phyloP scores from a whole-genome alignment of 441 rosid species.

The Pelargonium fulgidum region DNA sequence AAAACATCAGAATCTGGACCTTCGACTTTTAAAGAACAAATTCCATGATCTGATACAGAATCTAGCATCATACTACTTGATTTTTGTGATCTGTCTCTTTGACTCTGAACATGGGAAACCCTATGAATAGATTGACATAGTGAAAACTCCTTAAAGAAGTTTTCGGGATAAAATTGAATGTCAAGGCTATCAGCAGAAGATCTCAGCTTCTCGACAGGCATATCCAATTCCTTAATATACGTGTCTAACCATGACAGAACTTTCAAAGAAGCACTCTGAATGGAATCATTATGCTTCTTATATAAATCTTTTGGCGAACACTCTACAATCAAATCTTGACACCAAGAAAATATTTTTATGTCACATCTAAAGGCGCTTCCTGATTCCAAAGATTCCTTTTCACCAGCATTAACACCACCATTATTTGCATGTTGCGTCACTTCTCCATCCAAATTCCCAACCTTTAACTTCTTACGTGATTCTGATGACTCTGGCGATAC shows the following conservation, averaged over 20 bases:
- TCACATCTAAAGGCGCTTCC: slow-evolving; percentile 48
- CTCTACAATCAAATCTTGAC: slow-evolving; percentile 53
- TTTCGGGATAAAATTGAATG: slow-evolving; percentile 34
- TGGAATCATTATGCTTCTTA: slow-evolving; percentile 67
- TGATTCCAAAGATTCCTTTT: slow-evolving; percentile 25
- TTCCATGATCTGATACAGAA: slow-evolving; percentile 30
- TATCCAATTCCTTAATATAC: slow-evolving; percentile 43
- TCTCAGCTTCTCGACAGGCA: slow-evolving; percentile 38
- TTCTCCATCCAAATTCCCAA: slow-evolving; percentile 29
- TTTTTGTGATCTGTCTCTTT: slow-evolving; percentile 26
- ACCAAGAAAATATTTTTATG: slow-evolving; percentile 62
- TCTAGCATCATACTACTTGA: slow-evolving; percentile 15
- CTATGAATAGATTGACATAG: slow-evolving; percentile 28
- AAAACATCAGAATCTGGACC: slow-evolving; percentile 58
- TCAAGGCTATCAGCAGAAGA: slow-evolving; percentile 34
- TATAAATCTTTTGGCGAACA: slow-evolving; percentile 51
- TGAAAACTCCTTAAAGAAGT: slow-evolving; percentile 37
- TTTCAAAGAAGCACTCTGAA: slow-evolving; percentile 68
- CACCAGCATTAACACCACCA: slow-evolving; percentile 27
- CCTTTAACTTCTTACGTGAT: slow-evolving; percentile 50
- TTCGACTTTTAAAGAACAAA: slow-evolving; percentile 28
- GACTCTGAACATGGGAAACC: slow-evolving; percentile 19
- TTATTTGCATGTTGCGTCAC: slow-evolving; percentile 29
- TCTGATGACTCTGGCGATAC: slow-evolving; percentile 38
- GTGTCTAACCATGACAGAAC: slow-evolving; percentile 68